Evolutionary conservation across 331 rosid genomes (phyloP), one percentile per base, ranked within the genome.

Genomic region (Saraca asoca): DNA sequence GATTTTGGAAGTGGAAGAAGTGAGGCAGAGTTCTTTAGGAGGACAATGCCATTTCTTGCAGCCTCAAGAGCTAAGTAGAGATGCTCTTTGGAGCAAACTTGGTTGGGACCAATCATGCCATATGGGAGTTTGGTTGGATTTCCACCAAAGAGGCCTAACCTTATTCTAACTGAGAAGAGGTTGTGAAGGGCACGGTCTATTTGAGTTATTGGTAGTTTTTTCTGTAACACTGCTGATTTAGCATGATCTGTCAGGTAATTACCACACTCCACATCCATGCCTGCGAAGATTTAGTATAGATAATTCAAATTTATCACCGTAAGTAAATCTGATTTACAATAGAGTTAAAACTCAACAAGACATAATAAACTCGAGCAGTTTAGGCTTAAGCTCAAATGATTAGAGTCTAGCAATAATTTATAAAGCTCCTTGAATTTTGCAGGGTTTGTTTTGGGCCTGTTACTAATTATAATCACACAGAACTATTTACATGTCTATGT

Each of bases 221-320:
- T 85, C 74, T 77, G 70, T 11, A 44, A 13, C 42, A 87, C 91
- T 35, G 96, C 95, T 10, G 80, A 73, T 75, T 87, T 76, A 0
- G 81, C 78, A 78, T 92, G 64, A 8, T 74, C 16, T 9, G 62
- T 62, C 67, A 89, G 35, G 83, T 85, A 87, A 7, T 61, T 19
- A 19, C 98, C 98, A 29, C 98, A 92, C 55, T 92, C 81, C 5
- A 89, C 75, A 33, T 92, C 98, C 96, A 87, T 92, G n/a, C 98
- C 96, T 89, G 88, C 39, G 50, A 10, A 42, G 9, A 39, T 1
- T 8, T 18, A 4, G 29, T 12, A 45, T n/a, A 31, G 24, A 17
- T 12, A 57, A 73, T 5, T n/a, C 10, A 54, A 41, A 31, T 35
- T 5, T 18, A 38, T n/a, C 29, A 53, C 43, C 17, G 12, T 0